Percentiles rank a stretch among this genome's conserved stretches.
Conservation (phyloP, 2,329 filamentous ascomycete species). For the Pezicula radicicola region DNA sequence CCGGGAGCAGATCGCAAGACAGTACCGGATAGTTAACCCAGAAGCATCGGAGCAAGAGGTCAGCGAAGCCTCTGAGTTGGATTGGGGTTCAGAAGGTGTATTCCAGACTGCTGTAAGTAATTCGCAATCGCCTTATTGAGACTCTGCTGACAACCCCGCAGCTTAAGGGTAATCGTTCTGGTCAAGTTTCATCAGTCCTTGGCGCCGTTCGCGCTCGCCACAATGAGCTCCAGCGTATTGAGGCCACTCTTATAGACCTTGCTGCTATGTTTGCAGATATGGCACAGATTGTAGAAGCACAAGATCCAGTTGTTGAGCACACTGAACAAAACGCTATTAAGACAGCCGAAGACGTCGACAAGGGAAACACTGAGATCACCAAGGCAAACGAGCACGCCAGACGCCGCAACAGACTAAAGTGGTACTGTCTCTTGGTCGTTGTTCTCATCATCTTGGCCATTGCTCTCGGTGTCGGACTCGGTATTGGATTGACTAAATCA, state of each 20-base stretch:
- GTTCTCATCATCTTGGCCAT: slow-evolving; percentile 57
- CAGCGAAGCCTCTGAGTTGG: slow-evolving; percentile 61
- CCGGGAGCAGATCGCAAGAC: slow-evolving; percentile 74
- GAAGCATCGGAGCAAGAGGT: slow-evolving; percentile 75
- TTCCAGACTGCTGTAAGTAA: slow-evolving; percentile 75
- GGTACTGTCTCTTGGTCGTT: slow-evolving; percentile 69
- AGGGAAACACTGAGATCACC: slow-evolving; percentile 67
- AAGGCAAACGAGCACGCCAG: slow-evolving; percentile 65
- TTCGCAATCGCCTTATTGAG: background rate
- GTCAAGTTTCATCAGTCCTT: slow-evolving; percentile 69
- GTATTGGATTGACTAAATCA: slow-evolving; percentile 22
- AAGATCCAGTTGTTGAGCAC: slow-evolving; percentile 61
- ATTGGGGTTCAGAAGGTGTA: slow-evolving; percentile 76
- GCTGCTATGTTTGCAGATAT: slow-evolving; percentile 71
- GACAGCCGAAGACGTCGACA: slow-evolving; percentile 63
- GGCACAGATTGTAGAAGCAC: slow-evolving; percentile 69
- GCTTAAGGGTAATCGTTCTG: slow-evolving; percentile 73
- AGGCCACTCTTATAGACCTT: slow-evolving; percentile 70
- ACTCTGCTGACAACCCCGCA: slow-evolving; percentile 32
- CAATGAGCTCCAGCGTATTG: slow-evolving; percentile 79
- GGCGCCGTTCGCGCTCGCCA: slow-evolving; percentile 79
- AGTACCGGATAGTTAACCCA: slow-evolving; percentile 80
- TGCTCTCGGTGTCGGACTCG: slow-evolving; percentile 47
- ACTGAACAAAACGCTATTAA: slow-evolving; percentile 64
- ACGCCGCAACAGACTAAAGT: slow-evolving; percentile 72